phyloP scores from a whole-genome alignment of 139 green algal genomes.

The Chloropicon primus region DNA sequence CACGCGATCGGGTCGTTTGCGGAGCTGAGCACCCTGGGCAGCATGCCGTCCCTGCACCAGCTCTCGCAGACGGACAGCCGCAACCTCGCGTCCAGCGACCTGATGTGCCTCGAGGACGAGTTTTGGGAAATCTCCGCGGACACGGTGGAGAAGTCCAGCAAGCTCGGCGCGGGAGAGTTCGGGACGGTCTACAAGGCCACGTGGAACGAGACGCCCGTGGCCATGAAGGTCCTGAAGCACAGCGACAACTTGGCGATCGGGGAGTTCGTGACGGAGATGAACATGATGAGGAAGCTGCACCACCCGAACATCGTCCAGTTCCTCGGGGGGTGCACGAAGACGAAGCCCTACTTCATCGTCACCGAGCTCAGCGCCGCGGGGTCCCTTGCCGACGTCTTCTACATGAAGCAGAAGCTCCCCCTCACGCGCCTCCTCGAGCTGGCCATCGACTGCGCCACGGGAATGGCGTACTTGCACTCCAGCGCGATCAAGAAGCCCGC shows the following conservation, averaged over 20 bases:
- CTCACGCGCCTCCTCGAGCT: constrained; percentile 46
- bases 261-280: constrained; percentile 44
- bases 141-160: background rate
- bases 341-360: constrained; percentile 72
- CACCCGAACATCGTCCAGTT: constrained; percentile 55
- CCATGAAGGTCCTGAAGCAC: constrained; percentile 59
- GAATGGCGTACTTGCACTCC: constrained; percentile 76
- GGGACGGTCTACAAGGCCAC: constrained; percentile 74
- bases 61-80: too few relatives aligned
- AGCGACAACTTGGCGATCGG: constrained; percentile 60
- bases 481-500: background rate
- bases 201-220: constrained; percentile 43
- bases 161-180: constrained; percentile 53
- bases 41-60: too few relatives aligned
- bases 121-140: background rate
- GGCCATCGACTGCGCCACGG: constrained; percentile 63
- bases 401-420: background rate
- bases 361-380: constrained; percentile 47
- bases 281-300: constrained; percentile 29
- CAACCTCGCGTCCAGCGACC: background rate
- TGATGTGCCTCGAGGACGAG: background rate
- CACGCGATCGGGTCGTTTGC: background rate
- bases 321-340: constrained; percentile 73
- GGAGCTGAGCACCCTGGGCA: too few relatives aligned
- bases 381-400: constrained; percentile 63